These are phyloP conservation scores for Venustampulla echinocandica DNA, from an alignment of 495 filamentous ascomycete genomes.

Conservation along the genomic window DNA sequence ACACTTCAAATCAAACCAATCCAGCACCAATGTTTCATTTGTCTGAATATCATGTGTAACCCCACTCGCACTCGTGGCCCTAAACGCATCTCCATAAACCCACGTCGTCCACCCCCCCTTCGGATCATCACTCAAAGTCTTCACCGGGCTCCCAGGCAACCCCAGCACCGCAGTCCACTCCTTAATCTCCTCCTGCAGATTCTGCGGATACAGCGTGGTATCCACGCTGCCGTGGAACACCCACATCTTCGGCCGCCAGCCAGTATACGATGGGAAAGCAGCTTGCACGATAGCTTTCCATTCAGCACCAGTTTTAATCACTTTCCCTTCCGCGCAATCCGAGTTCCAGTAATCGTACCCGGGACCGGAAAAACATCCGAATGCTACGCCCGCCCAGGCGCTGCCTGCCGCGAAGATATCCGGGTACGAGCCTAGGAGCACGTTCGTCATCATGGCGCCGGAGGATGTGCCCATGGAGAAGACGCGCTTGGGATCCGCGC, in stretches of 20 bases:
- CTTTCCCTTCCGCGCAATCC: conserved; percentile 34
- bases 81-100: conserved; percentile 38
- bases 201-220: conserved; percentile 37
- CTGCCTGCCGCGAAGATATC: conserved; percentile 36
- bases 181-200: conserved; percentile 42
- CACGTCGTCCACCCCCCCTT: conserved; percentile 34
- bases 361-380: conserved; percentile 43
- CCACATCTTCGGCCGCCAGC: conserved; percentile 47
- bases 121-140: conserved; percentile 12
- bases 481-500: conserved; percentile 34
- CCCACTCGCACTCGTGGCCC: conserved; percentile 40
- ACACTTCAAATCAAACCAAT: conserved; percentile 37
- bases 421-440: conserved; percentile 30
- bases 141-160: conserved; percentile 11
- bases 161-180: conserved; percentile 32
- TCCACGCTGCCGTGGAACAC: conserved; percentile 44
- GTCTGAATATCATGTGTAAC: conserved; percentile 44
- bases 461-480: conserved; percentile 42
- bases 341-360: conserved; percentile 35
- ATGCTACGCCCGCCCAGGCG: conserved; percentile 51
- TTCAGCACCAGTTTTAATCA: conserved; percentile 29
- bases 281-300: conserved; percentile 37
- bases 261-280: conserved; percentile 42
- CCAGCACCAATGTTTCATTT: conserved; percentile 38
- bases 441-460: conserved; percentile 44